A percentile compares a stretch with the other conserved stretches of the same genome.
These are phyloP conservation scores for Emericellopsis terricola DNA, from an alignment of 495 filamentous ascomycete genomes.

Conservation along the genomic window DNA sequence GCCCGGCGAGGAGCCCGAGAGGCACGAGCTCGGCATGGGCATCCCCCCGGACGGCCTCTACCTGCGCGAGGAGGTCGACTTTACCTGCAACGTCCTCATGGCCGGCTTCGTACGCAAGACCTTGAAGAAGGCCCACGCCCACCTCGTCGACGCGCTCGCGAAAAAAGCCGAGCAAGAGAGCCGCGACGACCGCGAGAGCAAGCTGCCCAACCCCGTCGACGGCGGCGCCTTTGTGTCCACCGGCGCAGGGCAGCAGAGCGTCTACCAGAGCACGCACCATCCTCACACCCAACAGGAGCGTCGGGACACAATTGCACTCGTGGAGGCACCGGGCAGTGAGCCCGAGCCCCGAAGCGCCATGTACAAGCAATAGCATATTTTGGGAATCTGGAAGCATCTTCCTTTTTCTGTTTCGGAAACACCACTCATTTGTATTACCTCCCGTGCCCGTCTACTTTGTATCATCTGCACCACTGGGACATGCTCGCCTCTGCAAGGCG, in stretches of 20 bases:
- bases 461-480: too few relatives aligned
- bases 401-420: too few relatives aligned
- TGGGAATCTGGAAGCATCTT: too few relatives aligned
- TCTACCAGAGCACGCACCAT: not conserved
- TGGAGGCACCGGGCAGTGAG: too few relatives aligned
- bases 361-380: too few relatives aligned
- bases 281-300: not conserved
- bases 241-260: too few relatives aligned
- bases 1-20: conserved; percentile 40
- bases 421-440: too few relatives aligned
- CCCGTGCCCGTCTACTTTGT: too few relatives aligned
- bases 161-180: conserved; percentile 38
- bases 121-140: conserved; percentile 47
- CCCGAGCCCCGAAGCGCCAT: too few relatives aligned
- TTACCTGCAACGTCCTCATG: conserved; percentile 59
- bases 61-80: conserved; percentile 57
- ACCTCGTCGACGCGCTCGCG: conserved; percentile 45
- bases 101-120: conserved; percentile 57
- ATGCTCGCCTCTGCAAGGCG: too few relatives aligned
- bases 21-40: conserved; percentile 41
- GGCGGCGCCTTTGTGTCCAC: too few relatives aligned
- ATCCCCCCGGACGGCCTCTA: conserved; percentile 48
- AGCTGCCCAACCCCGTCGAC: not conserved
- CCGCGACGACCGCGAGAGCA: conserved; percentile 3
- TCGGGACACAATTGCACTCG: not conserved